Evolutionary conservation across 2,329 filamentous ascomycete genomes (phyloP).

Genomic region (Dactylonectria estremocensis): DNA sequence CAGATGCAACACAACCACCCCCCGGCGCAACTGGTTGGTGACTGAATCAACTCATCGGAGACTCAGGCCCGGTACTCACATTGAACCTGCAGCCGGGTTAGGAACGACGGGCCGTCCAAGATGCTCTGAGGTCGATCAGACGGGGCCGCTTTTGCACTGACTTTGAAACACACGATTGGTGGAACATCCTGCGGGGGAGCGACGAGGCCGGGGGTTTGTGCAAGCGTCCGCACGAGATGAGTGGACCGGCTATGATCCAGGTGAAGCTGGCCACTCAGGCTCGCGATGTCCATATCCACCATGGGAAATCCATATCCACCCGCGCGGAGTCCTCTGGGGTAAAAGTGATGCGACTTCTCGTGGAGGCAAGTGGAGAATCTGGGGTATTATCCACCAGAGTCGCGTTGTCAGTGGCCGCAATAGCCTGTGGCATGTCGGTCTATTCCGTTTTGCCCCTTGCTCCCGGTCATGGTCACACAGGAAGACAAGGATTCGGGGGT

Average conservation of each 20-base stretch:
- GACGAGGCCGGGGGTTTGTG: constrained; percentile 14
- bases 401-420: constrained; percentile 13
- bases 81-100: constrained; percentile 29
- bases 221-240: constrained; percentile 30
- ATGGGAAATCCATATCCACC: constrained; percentile 32
- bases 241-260: constrained; percentile 44
- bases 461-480: constrained; percentile 11
- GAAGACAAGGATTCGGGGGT: background rate
- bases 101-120: constrained; percentile 45
- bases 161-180: constrained; percentile 37
- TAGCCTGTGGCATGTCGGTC: constrained; percentile 15
- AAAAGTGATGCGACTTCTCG: constrained; percentile 18
- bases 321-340: constrained; percentile 27
- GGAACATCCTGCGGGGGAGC: constrained; percentile 43
- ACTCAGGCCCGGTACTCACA: constrained; percentile 17
- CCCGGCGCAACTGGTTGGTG: background rate
- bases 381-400: constrained; percentile 43
- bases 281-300: constrained; percentile 27
- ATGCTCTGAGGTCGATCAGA: constrained; percentile 8
- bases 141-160: constrained; percentile 14
- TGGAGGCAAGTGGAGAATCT: constrained; percentile 39
- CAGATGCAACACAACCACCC: background rate
- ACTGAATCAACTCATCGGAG: constrained; percentile 4
- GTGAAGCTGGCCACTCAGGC: constrained; percentile 35
- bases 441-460: constrained; percentile 16